Percentiles rank a stretch among this genome's conserved stretches.
Conservation (phyloP, 805 yeast species). For the Candida silvatica region DNA sequence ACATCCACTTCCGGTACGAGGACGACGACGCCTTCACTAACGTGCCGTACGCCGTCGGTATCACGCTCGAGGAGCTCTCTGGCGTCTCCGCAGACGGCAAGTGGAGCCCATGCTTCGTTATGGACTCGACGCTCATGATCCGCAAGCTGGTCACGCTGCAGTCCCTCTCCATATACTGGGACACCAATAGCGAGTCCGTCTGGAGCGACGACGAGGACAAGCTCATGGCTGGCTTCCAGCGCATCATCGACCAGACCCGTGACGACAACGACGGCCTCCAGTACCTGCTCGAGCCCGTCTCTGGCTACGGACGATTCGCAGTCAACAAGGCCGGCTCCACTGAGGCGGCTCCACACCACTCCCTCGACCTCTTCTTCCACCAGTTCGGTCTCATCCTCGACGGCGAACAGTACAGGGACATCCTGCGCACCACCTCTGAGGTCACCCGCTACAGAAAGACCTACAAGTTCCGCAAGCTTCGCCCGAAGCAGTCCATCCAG, state of each 20-base stretch:
- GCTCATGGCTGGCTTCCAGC: constrained; percentile 29
- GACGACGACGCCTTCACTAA: constrained; percentile 67
- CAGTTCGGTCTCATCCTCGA: constrained; percentile 85
- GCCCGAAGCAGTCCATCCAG: constrained; percentile 47
- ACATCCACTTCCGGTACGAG: constrained; percentile 89
- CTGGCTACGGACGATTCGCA: constrained; percentile 78
- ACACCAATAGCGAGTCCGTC: constrained; percentile 43
- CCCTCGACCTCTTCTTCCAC: constrained; percentile 71
- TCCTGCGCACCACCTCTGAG: constrained; percentile 72
- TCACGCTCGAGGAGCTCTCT: constrained; percentile 76
- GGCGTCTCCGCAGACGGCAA: constrained; percentile 82
- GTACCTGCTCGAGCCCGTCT: constrained; percentile 74
- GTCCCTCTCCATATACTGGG: constrained; percentile 76
- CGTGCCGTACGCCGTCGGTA: constrained; percentile 72
- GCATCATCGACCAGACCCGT: constrained; percentile 25
- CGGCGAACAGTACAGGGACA: constrained; percentile 75
- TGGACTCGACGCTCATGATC: constrained; percentile 57
- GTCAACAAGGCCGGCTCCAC: constrained; percentile 75
- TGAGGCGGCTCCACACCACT: constrained; percentile 56
- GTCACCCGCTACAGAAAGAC: constrained; percentile 74
- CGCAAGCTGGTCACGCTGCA: constrained; percentile 71
- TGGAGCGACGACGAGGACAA: constrained; percentile 38
- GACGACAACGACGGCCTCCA: constrained; percentile 30
- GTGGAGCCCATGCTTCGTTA: constrained; percentile 82
- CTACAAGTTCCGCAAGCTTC: constrained; percentile 57